phyloP scores from a whole-genome alignment of 148 eudicot genomes.

The Salicornia ramosissima region DNA sequence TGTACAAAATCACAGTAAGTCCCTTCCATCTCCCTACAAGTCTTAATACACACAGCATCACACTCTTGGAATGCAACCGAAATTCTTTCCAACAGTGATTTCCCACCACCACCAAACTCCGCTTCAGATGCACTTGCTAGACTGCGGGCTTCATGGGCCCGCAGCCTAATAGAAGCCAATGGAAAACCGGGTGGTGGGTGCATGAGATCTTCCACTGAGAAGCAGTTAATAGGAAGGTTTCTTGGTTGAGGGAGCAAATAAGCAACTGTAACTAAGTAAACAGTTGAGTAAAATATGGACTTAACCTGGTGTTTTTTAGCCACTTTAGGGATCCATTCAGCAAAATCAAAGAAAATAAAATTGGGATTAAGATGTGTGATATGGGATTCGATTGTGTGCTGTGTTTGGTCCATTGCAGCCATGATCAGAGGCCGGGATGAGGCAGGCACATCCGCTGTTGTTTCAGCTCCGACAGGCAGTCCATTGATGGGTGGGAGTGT shows the following conservation, averaged over 20 bases:
- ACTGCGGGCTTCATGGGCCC: slow-evolving; percentile 29
- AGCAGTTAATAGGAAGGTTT: slow-evolving; percentile 11
- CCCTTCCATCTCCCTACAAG: slow-evolving; percentile 49
- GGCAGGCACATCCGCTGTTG: slow-evolving; percentile 43
- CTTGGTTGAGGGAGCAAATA: slow-evolving; percentile 31
- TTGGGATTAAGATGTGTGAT: slow-evolving; percentile 32
- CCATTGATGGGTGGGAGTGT: slow-evolving; percentile 42
- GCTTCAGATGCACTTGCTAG: slow-evolving; percentile 16
- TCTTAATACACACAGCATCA: slow-evolving; percentile 44
- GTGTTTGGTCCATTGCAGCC: slow-evolving; percentile 46
- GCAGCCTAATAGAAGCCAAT: slow-evolving; percentile 28
- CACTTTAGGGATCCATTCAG: slow-evolving; percentile 46
- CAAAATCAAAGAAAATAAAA: slow-evolving; percentile 42
- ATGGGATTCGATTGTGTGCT: slow-evolving; percentile 26
- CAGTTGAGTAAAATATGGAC: slow-evolving; percentile 28
- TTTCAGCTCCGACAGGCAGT: slow-evolving; percentile 39
- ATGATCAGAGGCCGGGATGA: slow-evolving; percentile 32
- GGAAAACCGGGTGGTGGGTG: slow-evolving; percentile 38
- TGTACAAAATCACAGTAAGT: slow-evolving; percentile 33
- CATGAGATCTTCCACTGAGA: slow-evolving; percentile 23
- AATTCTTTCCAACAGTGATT: slow-evolving; percentile 29
- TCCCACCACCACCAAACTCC: slow-evolving; percentile 24
- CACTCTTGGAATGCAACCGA: slow-evolving; percentile 24
- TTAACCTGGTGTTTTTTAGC: slow-evolving; percentile 32
- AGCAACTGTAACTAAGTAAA: slow-evolving; percentile 30